These are phyloP conservation scores for Lophiotrema nucula DNA, from an alignment of 495 filamentous ascomycete species.

Conservation along the genomic window DNA sequence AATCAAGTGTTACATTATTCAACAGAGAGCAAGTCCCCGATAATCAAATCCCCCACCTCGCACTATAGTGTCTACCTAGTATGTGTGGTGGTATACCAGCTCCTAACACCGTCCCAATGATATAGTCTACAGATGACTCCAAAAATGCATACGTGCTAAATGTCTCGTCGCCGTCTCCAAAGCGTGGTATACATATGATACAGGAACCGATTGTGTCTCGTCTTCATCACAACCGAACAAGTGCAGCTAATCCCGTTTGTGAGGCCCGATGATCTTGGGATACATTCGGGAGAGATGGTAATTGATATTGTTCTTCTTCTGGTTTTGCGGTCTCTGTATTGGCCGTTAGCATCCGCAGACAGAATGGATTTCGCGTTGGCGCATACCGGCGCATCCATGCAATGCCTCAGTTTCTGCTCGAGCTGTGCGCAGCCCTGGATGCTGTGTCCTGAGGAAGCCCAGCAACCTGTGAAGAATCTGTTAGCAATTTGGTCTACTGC, in stretches of 20 bases:
- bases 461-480: slow-evolving; percentile 65
- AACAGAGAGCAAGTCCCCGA: too few relatives aligned
- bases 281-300: slow-evolving; percentile 89
- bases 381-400: slow-evolving; percentile 85
- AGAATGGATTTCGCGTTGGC: neutral
- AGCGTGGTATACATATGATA: too few relatives aligned
- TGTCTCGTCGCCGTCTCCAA: too few relatives aligned
- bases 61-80: too few relatives aligned
- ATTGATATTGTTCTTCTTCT: slow-evolving; percentile 85
- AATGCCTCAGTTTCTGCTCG: slow-evolving; percentile 78
- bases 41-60: too few relatives aligned
- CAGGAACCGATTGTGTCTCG: too few relatives aligned
- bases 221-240: too few relatives aligned
- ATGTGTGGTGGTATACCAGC: too few relatives aligned
- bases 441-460: slow-evolving; percentile 82
- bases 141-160: too few relatives aligned
- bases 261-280: slow-evolving; percentile 67
- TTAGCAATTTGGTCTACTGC: slow-evolving; percentile 10
- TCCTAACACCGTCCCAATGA: too few relatives aligned
- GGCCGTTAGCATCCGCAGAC: neutral
- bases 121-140: too few relatives aligned
- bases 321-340: slow-evolving; percentile 59
- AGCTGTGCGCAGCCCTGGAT: slow-evolving; percentile 72
- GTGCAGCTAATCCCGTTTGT: slow-evolving; percentile 72
- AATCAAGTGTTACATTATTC: too few relatives aligned